A percentile compares a stretch with the other conserved stretches of the same genome.
Conservation (phyloP, 139 green algal species). For the Eudorina sp. region DNA sequence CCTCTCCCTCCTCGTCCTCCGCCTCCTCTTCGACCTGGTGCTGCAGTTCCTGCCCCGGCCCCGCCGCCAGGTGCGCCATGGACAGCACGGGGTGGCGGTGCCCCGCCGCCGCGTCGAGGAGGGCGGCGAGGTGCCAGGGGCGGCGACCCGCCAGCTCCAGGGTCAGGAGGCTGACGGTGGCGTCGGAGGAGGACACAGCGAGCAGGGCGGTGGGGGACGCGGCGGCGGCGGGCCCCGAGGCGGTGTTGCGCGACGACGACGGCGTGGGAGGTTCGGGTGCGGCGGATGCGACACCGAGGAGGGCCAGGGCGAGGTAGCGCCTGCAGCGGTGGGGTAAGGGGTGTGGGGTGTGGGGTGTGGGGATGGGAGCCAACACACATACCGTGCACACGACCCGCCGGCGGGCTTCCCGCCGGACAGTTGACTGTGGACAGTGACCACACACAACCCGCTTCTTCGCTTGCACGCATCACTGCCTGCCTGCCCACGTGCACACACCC, state of each 20-base stretch:
- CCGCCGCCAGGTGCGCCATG: background rate
- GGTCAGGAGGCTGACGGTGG: background rate
- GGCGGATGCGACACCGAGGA: slow-evolving; percentile 7
- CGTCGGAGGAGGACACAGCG: slow-evolving; percentile 29
- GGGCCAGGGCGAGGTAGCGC: slow-evolving; percentile 22
- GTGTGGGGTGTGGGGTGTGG: no score
- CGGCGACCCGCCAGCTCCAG: background rate
- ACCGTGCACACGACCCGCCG: no score
- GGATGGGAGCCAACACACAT: no score
- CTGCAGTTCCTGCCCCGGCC: background rate
- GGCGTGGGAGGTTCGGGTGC: background rate
- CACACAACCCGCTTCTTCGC: no score
- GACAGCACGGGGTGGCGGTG: slow-evolving; percentile 33
- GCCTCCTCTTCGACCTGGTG: background rate
- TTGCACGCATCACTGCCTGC: no score
- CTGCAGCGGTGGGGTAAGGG: background rate
- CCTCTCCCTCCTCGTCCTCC: background rate
- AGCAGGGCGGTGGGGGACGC: background rate
- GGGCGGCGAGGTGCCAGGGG: background rate
- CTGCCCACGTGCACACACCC: no score
- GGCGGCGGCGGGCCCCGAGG: background rate
- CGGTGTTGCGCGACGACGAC: background rate
- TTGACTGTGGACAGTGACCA: no score
- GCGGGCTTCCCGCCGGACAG: no score
- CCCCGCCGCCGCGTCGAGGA: background rate